These are phyloP conservation scores for Kodamaea kaohsiungensis DNA, from an alignment of 805 yeast genomes.

Conservation along the genomic window DNA sequence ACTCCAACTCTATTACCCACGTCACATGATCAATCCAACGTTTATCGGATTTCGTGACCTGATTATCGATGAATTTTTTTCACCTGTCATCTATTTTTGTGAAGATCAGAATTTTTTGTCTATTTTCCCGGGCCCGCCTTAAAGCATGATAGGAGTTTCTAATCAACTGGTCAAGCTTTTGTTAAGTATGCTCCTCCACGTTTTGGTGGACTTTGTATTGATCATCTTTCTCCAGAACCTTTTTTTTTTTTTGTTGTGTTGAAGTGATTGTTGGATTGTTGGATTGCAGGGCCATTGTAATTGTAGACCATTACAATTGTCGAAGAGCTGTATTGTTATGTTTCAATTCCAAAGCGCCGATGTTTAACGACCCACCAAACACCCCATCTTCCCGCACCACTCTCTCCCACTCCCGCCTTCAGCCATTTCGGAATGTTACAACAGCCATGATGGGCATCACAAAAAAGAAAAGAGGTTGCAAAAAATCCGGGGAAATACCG, in stretches of 20 bases:
- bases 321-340: too few species aligned
- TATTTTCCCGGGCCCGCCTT: neutral
- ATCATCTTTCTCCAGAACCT: too few species aligned
- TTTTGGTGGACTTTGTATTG: too few species aligned
- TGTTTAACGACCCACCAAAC: neutral
- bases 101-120: neutral
- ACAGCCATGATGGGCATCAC: conserved; percentile 3
- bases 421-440: neutral
- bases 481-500: conserved; percentile 5
- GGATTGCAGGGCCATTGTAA: too few species aligned
- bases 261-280: too few species aligned
- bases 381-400: neutral
- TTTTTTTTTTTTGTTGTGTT: too few species aligned
- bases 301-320: too few species aligned
- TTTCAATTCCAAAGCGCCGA: too few species aligned
- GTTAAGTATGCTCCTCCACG: neutral
- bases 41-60: neutral
- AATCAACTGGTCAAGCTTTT: neutral
- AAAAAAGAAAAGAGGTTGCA: neutral
- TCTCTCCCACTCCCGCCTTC: neutral
- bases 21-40: neutral
- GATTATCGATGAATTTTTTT: too few species aligned
- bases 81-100: neutral
- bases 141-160: neutral
- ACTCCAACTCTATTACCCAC: too few species aligned